Base-by-base conservation (phyloP, 306 rosid genomes). In the Pterocarpus macrocarpus region DNA sequence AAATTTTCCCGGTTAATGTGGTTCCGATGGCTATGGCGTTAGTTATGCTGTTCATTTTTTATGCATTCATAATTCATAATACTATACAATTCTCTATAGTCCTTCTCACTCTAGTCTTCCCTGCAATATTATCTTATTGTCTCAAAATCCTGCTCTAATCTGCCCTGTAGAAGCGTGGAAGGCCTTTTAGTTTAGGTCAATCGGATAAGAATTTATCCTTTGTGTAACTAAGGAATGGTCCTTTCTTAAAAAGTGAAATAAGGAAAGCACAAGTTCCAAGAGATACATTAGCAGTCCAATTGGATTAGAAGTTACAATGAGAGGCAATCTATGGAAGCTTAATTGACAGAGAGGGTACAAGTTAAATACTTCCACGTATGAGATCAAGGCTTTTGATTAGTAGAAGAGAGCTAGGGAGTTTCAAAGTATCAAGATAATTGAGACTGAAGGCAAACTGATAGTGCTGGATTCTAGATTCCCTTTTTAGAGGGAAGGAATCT, bases 11-110 rank as follows among this genome's bases (percentile, higher is more conserved):
- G 70, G 36, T 63, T 65, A 66, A 14, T 47, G 65, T 62, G 73
- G 11, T 55, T 71, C 66, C 34, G 38, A 76, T 76, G 16, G 52
- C 63, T 30, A 15, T 35, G 49, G 36, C 4, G 8, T 32, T 56
- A 32, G 22, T 61, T 44, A 0, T 56, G 78, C 15, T 2, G 44
- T 73, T 56, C 58, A 74, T 74, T 73, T 73, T 38, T 38, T 13
- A 49, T 49, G 15, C 1, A 14, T 57, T 61, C 15, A n/a, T 12
- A 12, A 49, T 64, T 69, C 47, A 11, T 69, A 66, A 57, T 44
- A 43, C 36, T 16, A 41, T 79, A 58, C 10, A 33, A 11, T 49
- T 49, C 55, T 49, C 15, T 49, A 1, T 13, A 49, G 14, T 49
- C 55, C 16, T 49, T 49, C 15, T 49, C 55, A 10, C 16, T 49